phyloP scores from a whole-genome alignment of 371 early-diverging fungal species.

The Zychaea mexicana region DNA sequence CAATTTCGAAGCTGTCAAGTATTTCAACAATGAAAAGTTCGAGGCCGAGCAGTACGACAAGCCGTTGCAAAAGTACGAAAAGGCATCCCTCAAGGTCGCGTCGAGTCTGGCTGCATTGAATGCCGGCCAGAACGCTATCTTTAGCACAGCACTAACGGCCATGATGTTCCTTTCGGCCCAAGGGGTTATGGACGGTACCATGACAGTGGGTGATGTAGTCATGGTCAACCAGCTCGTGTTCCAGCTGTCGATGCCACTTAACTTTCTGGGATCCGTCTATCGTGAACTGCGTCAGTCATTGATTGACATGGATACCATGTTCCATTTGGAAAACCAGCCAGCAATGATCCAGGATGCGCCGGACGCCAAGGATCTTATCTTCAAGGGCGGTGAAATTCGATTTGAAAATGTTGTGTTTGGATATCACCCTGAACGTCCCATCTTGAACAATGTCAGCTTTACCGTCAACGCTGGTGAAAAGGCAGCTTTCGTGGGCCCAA shows the following conservation, averaged over 20 bases:
- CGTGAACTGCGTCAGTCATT: slow-evolving; percentile 92
- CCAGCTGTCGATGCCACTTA: slow-evolving; percentile 91
- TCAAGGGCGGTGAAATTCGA: slow-evolving; percentile 69
- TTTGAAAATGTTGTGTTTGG: slow-evolving; percentile 91
- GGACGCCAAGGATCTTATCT: slow-evolving; percentile 53
- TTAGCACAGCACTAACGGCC: slow-evolving; percentile 81
- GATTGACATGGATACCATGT: slow-evolving; percentile 96
- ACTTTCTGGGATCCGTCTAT: slow-evolving; percentile 97
- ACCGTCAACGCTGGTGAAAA: slow-evolving; percentile 85
- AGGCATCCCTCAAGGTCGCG: slow-evolving; percentile 87
- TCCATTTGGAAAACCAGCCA: slow-evolving; percentile 73
- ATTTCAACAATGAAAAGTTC: slow-evolving; percentile 89
- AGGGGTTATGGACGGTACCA: slow-evolving; percentile 79
- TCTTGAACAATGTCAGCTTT: slow-evolving; percentile 78
- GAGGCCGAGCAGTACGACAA: slow-evolving; percentile 86
- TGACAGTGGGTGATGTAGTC: slow-evolving; percentile 96
- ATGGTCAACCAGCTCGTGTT: slow-evolving; percentile 97
- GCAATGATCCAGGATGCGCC: slow-evolving; percentile 56
- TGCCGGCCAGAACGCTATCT: slow-evolving; percentile 93
- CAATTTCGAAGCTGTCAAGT: slow-evolving; percentile 96
- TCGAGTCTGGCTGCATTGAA: slow-evolving; percentile 89
- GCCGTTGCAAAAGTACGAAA: slow-evolving; percentile 86
- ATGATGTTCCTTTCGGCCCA: slow-evolving; percentile 95
- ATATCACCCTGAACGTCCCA: slow-evolving; percentile 76
- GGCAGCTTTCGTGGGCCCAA: slow-evolving; percentile 95